Percentiles rank a stretch among this genome's conserved stretches.
phyloP scores from a whole-genome alignment of 441 rosid species.

The Jatropha podagrica region DNA sequence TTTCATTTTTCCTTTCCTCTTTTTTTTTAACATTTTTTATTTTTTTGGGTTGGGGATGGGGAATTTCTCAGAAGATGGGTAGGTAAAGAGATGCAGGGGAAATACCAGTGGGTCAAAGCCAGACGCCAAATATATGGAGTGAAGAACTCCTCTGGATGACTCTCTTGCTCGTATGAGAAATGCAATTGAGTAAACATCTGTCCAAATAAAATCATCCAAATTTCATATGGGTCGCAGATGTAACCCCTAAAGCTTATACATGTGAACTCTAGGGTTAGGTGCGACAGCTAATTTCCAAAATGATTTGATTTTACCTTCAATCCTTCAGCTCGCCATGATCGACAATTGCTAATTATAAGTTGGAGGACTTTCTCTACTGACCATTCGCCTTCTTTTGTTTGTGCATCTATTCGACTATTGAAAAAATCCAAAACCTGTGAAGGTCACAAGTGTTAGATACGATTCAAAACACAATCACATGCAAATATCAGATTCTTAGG shows the following conservation, averaged over 20 bases:
- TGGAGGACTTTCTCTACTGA: constrained; percentile 93
- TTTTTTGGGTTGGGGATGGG: not conserved
- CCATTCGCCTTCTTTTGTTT: constrained; percentile 86
- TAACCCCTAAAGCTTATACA: not conserved
- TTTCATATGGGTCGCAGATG: not conserved
- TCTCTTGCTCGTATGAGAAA: constrained; percentile 98
- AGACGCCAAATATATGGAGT: constrained; percentile 95
- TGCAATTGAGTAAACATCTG: constrained; percentile 98
- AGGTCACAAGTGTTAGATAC: constrained; percentile 10
- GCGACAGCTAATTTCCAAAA: not conserved
- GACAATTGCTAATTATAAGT: constrained; percentile 70
- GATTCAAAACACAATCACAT: not conserved
- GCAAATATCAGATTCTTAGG: not conserved
- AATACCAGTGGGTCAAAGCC: constrained; percentile 67
- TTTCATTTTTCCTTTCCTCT: not conserved
- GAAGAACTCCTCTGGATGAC: constrained; percentile 97
- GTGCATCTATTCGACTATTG: constrained; percentile 90
- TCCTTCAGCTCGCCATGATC: constrained; percentile 98
- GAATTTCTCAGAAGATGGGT: not conserved
- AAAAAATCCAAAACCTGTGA: constrained; percentile 89
- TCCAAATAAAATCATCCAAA: constrained; percentile 10
- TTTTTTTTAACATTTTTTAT: too few relatives aligned
- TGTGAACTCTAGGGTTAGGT: not conserved
- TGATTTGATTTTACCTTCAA: constrained; percentile 60
- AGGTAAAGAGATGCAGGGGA: not conserved